Base-by-base conservation (phyloP, 116 monocot species). In the Zostera marina region DNA sequence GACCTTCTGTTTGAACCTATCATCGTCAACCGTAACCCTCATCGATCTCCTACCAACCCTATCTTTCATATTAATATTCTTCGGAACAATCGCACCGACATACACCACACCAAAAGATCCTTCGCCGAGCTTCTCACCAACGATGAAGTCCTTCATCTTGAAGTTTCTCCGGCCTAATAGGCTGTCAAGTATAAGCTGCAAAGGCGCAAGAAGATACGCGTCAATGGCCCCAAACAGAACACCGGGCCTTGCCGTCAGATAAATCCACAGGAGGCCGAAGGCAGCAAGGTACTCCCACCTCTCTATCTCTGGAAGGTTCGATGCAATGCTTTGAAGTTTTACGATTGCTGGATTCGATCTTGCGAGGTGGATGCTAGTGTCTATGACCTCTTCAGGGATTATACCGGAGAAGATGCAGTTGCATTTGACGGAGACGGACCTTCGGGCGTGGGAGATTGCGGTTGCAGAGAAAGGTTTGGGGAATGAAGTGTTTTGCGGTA, bases 81-180 rank as follows among this genome's bases (percentile, higher is more conserved):
- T 78, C 2, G 78, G 79, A 54, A 92, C 83, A 25, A 92, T 72
- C n/a, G 72, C 92, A 1, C 92, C 92, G 14, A 66, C 63, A 54
- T 81, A 92, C 12, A 92, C 92, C 9, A 92, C 73, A 1, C 92
- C 92, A 53, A 92, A 92, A 8, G 92, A 84, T 0, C 92, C 92
- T 55, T 92, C 92, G 5, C 92, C 92, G 39, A 92, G 48, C 65
- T 72, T 74, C 63, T 79, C 72, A 32, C 92, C 92, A 2, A 92
- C 76, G 16, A 87, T 59, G 42, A 92, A 92, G 55, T 92, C 87
- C 16, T 52, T 66, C 92, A 84, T 92, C 68, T 69, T 82, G 63
- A 84, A 52, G 45, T 69, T 85, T 63, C 87, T 80, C 77, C 77
- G 69, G 41, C 92, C 92, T 16, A 84, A 56, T 70, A 84, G 58